Conservation (phyloP, 129 eudicot genomes). For the Glebionis coronaria region DNA sequence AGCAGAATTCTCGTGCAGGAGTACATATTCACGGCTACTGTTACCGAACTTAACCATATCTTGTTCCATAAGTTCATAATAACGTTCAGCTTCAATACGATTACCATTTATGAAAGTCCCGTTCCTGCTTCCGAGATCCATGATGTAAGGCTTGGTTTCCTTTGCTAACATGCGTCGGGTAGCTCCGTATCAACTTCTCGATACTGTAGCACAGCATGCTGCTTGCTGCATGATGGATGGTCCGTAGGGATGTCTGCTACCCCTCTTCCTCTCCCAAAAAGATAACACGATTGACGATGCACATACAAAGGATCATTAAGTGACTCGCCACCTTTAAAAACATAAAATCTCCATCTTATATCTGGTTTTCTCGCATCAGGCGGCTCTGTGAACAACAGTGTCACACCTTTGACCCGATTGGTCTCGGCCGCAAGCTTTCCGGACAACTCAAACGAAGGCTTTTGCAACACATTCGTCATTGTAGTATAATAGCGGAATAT, state of each 20-base stretch:
- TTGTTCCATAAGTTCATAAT: constrained; percentile 80
- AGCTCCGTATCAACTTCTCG: constrained; percentile 87
- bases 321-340: constrained; percentile 89
- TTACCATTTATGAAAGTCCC: constrained; percentile 82
- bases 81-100: constrained; percentile 85
- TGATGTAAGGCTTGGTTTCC: constrained; percentile 83
- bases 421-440: too few species aligned
- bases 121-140: constrained; percentile 99
- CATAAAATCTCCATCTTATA: constrained; percentile 90
- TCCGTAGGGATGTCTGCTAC: constrained; percentile 97
- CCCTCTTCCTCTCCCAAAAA: constrained; percentile 95
- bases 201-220: constrained; percentile 94
- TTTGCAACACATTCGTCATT: too few species aligned
- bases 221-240: constrained; percentile 99
- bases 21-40: constrained; percentile 92
- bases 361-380: constrained; percentile 95
- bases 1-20: constrained; percentile 81
- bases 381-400: constrained; percentile 85
- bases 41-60: constrained; percentile 92
- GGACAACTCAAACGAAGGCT: too few species aligned
- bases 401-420: constrained; percentile 48
- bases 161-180: constrained; percentile 66
- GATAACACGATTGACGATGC: constrained; percentile 93
- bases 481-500: too few species aligned
- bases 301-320: constrained; percentile 92